Evolutionary conservation across 2,329 filamentous ascomycete genomes (phyloP).

Genomic region (Aspergillus terreus): DNA sequence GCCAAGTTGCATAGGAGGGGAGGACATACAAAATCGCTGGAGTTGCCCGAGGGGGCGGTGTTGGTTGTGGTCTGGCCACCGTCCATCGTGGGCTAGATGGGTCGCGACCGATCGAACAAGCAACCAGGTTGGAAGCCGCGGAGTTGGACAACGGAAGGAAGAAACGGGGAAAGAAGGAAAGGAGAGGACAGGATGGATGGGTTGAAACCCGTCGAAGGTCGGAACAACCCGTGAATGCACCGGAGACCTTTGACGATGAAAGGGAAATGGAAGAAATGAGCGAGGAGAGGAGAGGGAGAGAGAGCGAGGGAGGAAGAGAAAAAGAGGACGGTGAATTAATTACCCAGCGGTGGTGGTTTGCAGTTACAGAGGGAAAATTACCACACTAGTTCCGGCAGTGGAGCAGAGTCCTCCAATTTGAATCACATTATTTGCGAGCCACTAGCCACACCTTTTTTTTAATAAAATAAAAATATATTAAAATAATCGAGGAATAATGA

Average conservation of each 20-base stretch:
- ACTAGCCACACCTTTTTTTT: neutral
- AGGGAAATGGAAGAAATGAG: conserved; percentile 11
- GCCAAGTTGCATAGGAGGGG: conserved; percentile 8
- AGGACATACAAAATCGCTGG: conserved; percentile 86
- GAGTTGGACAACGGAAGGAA: conserved; percentile 5
- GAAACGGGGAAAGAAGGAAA: conserved; percentile 9
- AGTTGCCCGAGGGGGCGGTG: conserved; percentile 65
- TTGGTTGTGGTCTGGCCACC: conserved; percentile 40
- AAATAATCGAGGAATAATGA: neutral
- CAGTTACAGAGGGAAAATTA: neutral
- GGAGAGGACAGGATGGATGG: neutral
- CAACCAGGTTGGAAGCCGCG: conserved; percentile 18
- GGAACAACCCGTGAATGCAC: neutral
- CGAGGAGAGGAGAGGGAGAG: neutral
- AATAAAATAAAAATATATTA: neutral
- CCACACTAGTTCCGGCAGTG: neutral
- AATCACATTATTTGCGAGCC: too few relatives aligned
- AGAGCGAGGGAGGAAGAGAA: neutral
- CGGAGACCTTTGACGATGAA: conserved; percentile 7
- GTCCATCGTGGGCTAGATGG: conserved; percentile 44
- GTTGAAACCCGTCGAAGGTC: neutral
- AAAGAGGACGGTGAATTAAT: neutral
- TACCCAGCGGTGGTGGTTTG: neutral
- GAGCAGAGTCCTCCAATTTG: neutral
- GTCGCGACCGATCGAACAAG: conserved; percentile 38